Percentiles rank a stretch among this genome's conserved stretches.
These are phyloP conservation scores for Tetradesmus obliquus DNA, from an alignment of 139 green algal species.

Conservation along the genomic window DNA sequence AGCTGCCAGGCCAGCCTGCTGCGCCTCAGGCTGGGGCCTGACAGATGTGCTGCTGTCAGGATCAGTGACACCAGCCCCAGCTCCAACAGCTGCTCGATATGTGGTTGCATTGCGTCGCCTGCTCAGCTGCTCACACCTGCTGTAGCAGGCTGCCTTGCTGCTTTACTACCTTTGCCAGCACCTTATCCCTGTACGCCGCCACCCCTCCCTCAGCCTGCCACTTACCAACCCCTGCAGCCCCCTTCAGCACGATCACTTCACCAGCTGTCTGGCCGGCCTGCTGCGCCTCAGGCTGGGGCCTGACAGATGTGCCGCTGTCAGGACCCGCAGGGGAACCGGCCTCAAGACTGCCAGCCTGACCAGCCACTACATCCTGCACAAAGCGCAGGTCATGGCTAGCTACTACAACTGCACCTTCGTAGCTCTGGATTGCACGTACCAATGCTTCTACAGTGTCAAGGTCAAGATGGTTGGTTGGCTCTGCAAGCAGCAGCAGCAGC, in stretches of 20 bases:
- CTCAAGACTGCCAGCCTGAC: not conserved
- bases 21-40: not conserved
- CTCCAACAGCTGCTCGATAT: too few species aligned
- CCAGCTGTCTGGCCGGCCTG: not conserved
- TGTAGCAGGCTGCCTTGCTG: too few species aligned
- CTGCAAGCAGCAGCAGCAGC: conserved; percentile 60
- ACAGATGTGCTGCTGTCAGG: not conserved
- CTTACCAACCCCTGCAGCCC: too few species aligned
- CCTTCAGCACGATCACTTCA: not conserved
- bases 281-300: not conserved
- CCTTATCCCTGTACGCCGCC: too few species aligned
- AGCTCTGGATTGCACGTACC: conserved; percentile 10
- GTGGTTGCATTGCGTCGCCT: too few species aligned
- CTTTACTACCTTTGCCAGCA: too few species aligned
- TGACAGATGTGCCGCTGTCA: not conserved
- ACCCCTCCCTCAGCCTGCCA: too few species aligned
- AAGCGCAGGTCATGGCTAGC: conserved; percentile 45
- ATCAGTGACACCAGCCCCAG: too few species aligned
- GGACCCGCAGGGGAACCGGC: not conserved
- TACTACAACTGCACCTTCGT: conserved; percentile 41
- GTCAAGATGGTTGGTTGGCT: conserved; percentile 47
- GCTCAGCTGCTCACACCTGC: too few species aligned
- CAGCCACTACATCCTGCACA: not conserved
- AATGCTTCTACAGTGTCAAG: conserved; percentile 38
- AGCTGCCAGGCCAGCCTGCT: not conserved